Evolutionary conservation across 2,329 filamentous ascomycete genomes (phyloP).

Genomic region (Talaromyces sp.): DNA sequence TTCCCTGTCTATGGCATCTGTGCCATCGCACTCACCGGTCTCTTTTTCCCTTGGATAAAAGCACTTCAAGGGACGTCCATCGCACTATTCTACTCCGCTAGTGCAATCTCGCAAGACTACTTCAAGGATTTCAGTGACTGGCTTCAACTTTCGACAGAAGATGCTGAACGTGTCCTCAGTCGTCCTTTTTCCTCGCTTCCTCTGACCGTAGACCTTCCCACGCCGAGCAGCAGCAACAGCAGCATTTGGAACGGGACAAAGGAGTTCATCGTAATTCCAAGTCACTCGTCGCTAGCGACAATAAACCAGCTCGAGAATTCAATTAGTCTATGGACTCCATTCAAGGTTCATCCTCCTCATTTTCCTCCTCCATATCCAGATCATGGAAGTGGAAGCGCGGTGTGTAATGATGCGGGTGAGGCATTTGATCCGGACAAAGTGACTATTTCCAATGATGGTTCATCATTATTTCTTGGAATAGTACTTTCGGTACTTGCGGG

Average conservation of each 20-base stretch:
- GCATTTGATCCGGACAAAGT: neutral
- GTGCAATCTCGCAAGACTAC: neutral
- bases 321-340: neutral
- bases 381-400: neutral
- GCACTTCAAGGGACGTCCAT: neutral
- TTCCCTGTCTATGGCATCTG: neutral
- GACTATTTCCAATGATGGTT: neutral
- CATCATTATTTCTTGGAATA: neutral
- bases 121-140: neutral
- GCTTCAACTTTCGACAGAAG: neutral
- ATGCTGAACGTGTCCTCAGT: neutral
- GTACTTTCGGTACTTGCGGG: neutral
- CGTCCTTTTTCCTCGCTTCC: neutral
- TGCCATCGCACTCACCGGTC: neutral
- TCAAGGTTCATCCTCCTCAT: neutral
- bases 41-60: slow-evolving; percentile 1
- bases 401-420: neutral
- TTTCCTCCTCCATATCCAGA: neutral
- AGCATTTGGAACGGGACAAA: neutral
- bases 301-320: neutral
- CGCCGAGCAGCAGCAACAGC: neutral
- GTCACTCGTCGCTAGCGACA: neutral
- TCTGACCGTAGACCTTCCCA: neutral
- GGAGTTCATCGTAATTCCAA: neutral
- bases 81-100: neutral